phyloP scores from a whole-genome alignment of 176 grass and related monocot genomes.

The Echinochloa phyllopogon region DNA sequence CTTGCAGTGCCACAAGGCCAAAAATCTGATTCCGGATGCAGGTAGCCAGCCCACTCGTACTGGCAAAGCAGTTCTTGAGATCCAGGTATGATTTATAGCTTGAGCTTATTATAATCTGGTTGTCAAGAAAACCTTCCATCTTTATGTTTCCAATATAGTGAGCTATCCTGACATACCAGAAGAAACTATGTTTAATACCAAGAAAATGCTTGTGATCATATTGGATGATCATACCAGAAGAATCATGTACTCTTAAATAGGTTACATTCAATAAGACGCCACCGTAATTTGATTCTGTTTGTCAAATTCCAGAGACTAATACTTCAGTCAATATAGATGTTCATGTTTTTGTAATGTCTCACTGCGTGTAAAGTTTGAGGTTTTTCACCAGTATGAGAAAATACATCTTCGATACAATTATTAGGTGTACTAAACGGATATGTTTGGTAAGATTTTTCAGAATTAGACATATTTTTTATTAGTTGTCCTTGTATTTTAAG shows the following conservation, averaged over 20 bases:
- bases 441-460: constrained; percentile 19
- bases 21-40: constrained; percentile 96
- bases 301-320: neutral
- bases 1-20: constrained; percentile 98
- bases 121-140: neutral
- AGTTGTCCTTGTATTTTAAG: constrained; percentile 15
- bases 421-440: neutral
- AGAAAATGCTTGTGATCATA: neutral
- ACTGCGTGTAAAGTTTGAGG: neutral
- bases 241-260: neutral
- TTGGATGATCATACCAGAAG: no score
- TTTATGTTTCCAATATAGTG: constrained; percentile 14
- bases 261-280: constrained; percentile 5
- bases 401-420: neutral
- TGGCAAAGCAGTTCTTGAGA: constrained; percentile 90
- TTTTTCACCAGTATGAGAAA: constrained; percentile 1
- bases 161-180: constrained; percentile 8
- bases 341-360: neutral
- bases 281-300: constrained; percentile 20
- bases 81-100: constrained; percentile 68
- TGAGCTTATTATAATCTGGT: constrained; percentile 27
- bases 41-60: constrained; percentile 94
- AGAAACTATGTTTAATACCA: constrained; percentile 18
- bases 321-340: neutral
- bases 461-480: constrained; percentile 1